Percentiles rank a stretch among this genome's conserved stretches.
Conservation (phyloP, 1,284 basidiomycete species). For the Leccinum variabile region DNA sequence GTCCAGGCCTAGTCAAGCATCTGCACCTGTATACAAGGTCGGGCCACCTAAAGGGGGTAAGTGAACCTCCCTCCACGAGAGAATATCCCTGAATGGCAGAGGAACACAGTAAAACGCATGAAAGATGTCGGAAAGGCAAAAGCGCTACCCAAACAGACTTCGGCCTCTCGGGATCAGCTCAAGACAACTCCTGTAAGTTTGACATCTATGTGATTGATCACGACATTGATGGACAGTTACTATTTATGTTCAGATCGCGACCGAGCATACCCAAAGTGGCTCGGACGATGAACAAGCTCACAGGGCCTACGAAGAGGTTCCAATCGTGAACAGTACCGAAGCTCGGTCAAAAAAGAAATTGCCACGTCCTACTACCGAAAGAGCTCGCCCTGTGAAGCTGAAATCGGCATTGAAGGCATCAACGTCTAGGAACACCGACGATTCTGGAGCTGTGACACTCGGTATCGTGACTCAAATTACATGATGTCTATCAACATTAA, state of each 20-base stretch:
- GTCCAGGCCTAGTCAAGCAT: not conserved
- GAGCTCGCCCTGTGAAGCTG: not conserved
- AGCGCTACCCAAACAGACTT: not conserved
- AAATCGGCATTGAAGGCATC: not conserved
- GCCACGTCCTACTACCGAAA: not conserved
- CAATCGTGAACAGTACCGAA: not conserved
- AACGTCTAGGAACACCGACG: not conserved
- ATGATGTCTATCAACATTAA: too few species aligned
- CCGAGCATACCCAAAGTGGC: not conserved
- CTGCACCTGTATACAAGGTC: not conserved
- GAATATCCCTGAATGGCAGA: not conserved
- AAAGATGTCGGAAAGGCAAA: not conserved
- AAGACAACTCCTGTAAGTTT: not conserved
- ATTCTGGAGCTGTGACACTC: not conserved
- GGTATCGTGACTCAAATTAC: too few species aligned
- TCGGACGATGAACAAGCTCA: too few species aligned
- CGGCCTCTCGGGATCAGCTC: not conserved
- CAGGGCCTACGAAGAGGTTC: not conserved
- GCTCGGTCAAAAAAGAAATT: not conserved
- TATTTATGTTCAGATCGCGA: not conserved
- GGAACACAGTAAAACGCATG: not conserved
- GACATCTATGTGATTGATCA: not conserved
- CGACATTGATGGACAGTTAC: too few species aligned
- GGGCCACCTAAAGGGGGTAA: not conserved
- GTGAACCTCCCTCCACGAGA: not conserved